Evolutionary conservation across 2,329 filamentous ascomycete genomes (phyloP), one percentile per base, ranked within the genome.

Genomic region (Zelopaecilomyces penicillatus): DNA sequence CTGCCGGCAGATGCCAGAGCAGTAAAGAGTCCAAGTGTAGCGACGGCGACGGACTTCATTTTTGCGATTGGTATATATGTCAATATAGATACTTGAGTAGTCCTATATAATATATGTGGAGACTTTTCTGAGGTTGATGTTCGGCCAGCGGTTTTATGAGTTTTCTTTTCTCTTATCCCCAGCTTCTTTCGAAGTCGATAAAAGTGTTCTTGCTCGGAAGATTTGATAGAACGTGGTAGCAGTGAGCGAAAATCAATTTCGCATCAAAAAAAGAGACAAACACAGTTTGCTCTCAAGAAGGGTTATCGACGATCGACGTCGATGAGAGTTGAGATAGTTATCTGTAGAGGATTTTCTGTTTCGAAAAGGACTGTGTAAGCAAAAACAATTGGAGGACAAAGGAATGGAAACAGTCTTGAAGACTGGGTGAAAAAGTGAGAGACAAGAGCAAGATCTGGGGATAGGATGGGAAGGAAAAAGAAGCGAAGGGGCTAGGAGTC

Each of bases 241-340:
- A 51, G 47, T 41, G 47, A 47, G 60, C 47, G 58, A 62, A 61
- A 59, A 45, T 63, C 61, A 47, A 63, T 63, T 64, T 56, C 50
- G 55, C 58, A 48, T 52, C 45, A 48, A 44, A 53, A 53, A 39
- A 42, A 52, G 53, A 52, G 57, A 46, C 50, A 61, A 48, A 62
- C 57, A 50, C 55, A 60, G 60, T 60, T 54, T 57, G 55, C 57
- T 57, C 54, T 55, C 52, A 40, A 50, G 56, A 54, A 49, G 56
- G 57, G 50, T 19, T 19, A 19, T 19, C 19, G 19, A 19, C 19
- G 19, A 19, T 19, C 19, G 19, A 19, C 19, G 19, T 19, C 19
- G 19, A 19, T 19, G 19, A 19, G 19, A 19, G 19, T 19, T 19
- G 19, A 19, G 19, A 19, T 19, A 19, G 19, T 19, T 19, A 19